Conservation (phyloP, 192 early-diverging fungal species). For the Dissophora globulifera region DNA sequence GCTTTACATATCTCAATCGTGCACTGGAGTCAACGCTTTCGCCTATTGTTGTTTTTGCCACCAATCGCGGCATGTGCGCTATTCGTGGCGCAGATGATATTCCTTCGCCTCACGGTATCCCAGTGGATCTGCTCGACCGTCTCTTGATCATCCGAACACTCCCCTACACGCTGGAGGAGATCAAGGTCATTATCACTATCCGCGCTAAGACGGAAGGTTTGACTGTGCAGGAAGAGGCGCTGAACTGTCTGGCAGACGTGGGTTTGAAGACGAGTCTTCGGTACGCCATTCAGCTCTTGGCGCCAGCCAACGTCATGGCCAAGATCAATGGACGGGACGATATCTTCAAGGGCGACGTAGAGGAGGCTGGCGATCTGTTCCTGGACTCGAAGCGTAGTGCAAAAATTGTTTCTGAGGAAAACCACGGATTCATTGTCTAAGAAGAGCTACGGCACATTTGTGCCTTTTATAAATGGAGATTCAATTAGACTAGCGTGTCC, state of each 20-base stretch:
- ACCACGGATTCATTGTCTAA: constrained; percentile 45
- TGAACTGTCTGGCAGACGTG: constrained; percentile 82
- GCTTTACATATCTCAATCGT: constrained; percentile 98
- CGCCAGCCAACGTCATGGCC: constrained; percentile 89
- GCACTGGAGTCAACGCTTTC: constrained; percentile 95
- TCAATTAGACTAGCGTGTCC: neutral
- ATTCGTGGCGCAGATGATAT: constrained; percentile 83
- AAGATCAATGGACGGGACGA: constrained; percentile 85
- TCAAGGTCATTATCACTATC: constrained; percentile 90
- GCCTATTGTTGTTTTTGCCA: constrained; percentile 98
- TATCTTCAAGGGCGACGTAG: constrained; percentile 87
- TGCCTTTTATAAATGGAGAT: neutral
- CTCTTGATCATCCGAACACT: constrained; percentile 95
- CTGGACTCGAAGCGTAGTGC: constrained; percentile 88
- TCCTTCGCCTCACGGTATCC: constrained; percentile 92
- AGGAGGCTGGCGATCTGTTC: constrained; percentile 88
- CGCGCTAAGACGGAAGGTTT: constrained; percentile 92
- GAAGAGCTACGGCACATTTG: no score
- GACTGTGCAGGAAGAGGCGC: constrained; percentile 79
- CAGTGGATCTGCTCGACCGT: constrained; percentile 95
- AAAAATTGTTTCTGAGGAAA: constrained; percentile 69
- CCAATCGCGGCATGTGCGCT: constrained; percentile 92
- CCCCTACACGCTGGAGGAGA: constrained; percentile 93
- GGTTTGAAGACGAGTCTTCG: constrained; percentile 92
- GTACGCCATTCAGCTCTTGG: constrained; percentile 95